Percentiles rank a stretch among this genome's conserved stretches.
phyloP scores from a whole-genome alignment of 2,329 filamentous ascomycete species.

The Xenoacremonium recifei region DNA sequence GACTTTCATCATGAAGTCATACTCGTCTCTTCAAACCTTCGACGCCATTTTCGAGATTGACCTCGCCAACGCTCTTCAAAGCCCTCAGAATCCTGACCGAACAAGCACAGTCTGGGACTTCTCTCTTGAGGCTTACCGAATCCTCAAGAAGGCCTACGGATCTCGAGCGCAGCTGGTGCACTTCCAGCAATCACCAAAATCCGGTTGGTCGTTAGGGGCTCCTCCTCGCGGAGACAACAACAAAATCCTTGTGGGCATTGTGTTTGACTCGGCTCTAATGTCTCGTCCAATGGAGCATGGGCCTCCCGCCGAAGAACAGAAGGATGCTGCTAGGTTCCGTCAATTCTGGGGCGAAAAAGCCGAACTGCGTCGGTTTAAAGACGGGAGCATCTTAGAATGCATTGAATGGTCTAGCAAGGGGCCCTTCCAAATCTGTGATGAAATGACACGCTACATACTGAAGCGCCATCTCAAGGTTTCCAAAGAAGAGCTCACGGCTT shows the following conservation, averaged over 20 bases:
- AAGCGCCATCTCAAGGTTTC: slow-evolving; percentile 64
- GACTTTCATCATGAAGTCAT: slow-evolving; percentile 70
- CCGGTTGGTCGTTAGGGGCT: slow-evolving; percentile 29
- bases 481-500: slow-evolving; percentile 51
- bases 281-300: slow-evolving; percentile 82
- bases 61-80: no score
- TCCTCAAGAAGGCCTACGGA: slow-evolving; percentile 69
- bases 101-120: slow-evolving; percentile 45
- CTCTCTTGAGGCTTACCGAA: slow-evolving; percentile 58
- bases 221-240: slow-evolving; percentile 22
- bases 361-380: slow-evolving; percentile 90
- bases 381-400: slow-evolving; percentile 90
- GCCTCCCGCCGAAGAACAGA: slow-evolving; percentile 80
- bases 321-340: slow-evolving; percentile 77
- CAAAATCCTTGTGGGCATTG: slow-evolving; percentile 61
- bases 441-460: slow-evolving; percentile 74
- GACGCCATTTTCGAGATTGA: slow-evolving; percentile 46
- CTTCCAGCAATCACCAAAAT: slow-evolving; percentile 42
- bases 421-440: slow-evolving; percentile 67
- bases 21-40: slow-evolving; percentile 54
- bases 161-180: slow-evolving; percentile 71
- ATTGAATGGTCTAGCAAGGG: slow-evolving; percentile 75
- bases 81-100: slow-evolving; percentile 33
- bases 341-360: slow-evolving; percentile 94
- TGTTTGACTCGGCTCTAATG: slow-evolving; percentile 71